Evolutionary conservation across 2,329 filamentous ascomycete species (phyloP).

Genomic region (Fusarium verrucosum): DNA sequence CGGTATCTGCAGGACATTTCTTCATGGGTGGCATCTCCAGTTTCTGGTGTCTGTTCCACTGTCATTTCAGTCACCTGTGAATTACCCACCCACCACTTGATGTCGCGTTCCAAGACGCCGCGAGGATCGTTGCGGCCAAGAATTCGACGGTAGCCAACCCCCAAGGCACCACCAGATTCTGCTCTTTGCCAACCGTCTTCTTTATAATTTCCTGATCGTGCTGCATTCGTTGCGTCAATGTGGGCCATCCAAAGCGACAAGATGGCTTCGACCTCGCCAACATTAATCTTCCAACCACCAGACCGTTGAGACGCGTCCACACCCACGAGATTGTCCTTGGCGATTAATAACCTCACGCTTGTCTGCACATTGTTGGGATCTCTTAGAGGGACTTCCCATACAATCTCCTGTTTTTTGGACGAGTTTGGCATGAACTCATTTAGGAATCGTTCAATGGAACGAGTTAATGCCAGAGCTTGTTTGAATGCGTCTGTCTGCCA

Average conservation of each 20-base stretch:
- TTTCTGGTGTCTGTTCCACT: no score
- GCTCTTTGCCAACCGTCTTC: neutral
- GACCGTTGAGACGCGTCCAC: no score
- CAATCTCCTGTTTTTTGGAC: fast-evolving
- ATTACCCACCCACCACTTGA: neutral
- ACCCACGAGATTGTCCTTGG: neutral
- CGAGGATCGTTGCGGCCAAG: neutral
- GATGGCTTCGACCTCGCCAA: neutral
- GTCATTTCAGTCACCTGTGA: neutral
- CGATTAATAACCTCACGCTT: neutral
- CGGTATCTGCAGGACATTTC: no score
- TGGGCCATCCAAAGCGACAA: neutral
- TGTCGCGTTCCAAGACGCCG: neutral
- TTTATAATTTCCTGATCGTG: fast-evolving
- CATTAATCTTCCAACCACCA: neutral
- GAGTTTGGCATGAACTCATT: neutral
- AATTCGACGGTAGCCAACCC: neutral
- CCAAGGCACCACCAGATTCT: neutral
- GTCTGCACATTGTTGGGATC: neutral
- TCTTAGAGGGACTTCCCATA: neutral
- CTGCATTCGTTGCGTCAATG: fast-evolving
- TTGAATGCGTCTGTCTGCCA: neutral
- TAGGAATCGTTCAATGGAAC: neutral
- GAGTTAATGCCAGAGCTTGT: neutral
- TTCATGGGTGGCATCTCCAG: no score